These are phyloP conservation scores for Colletotrichum sojae DNA, from an alignment of 2,329 filamentous ascomycete species.

Conservation along the genomic window DNA sequence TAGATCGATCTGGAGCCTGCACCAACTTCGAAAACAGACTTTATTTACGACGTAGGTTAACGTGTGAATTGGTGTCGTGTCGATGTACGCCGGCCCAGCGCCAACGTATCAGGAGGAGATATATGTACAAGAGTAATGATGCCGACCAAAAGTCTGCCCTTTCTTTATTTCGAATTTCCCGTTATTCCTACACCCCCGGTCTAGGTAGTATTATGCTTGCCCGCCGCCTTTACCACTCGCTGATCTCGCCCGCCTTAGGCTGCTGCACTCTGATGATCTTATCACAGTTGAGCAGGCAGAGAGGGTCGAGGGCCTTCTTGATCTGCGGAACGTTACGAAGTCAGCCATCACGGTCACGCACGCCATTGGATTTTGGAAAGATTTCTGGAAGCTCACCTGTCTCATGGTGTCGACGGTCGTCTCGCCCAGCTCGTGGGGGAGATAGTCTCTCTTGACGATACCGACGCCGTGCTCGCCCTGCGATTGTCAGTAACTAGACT, in stretches of 20 bases:
- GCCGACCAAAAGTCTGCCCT: not conserved
- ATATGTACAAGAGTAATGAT: conserved; percentile 23
- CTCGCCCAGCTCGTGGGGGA: conserved; percentile 82
- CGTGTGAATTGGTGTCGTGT: not conserved
- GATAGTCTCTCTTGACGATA: conserved; percentile 86
- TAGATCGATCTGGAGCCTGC: no score
- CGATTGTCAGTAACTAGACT: not conserved
- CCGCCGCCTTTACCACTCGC: conserved; percentile 55
- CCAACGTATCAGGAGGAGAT: conserved; percentile 15
- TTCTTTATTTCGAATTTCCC: not conserved
- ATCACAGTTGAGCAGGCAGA: conserved; percentile 78
- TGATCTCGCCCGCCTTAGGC: conserved; percentile 63
- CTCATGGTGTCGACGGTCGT: conserved; percentile 86
- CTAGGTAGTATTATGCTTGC: not conserved
- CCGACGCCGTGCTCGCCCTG: conserved; percentile 87
- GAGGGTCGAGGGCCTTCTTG: conserved; percentile 84
- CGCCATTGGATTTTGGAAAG: no score
- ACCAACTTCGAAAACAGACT: not conserved
- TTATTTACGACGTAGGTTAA: not conserved
- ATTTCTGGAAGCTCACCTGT: conserved; percentile 66
- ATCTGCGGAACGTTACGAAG: conserved; percentile 63
- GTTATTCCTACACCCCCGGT: conserved; percentile 23
- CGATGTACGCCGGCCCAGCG: conserved; percentile 10
- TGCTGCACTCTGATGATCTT: conserved; percentile 76
- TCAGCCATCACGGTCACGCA: no score